A percentile compares a stretch with the other conserved stretches of the same genome.
Conservation (phyloP, 1,284 basidiomycete genomes). For the Xerocomus amazonicus region DNA sequence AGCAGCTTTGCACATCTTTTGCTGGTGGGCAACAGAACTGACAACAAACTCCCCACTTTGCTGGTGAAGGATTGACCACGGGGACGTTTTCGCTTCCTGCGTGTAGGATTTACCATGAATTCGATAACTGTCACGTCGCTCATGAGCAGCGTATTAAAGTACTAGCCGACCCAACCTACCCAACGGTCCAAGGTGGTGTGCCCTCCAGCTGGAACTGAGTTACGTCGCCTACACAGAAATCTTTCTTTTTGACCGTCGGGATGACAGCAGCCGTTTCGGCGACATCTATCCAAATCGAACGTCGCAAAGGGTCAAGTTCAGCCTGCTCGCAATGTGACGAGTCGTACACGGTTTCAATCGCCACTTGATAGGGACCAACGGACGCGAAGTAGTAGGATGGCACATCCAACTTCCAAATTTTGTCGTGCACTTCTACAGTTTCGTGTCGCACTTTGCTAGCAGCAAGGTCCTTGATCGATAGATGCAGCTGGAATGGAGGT, state of each 20-base stretch:
- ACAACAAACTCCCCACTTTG: slow-evolving; percentile 80
- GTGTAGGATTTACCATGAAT: slow-evolving; percentile 75
- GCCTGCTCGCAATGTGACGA: slow-evolving; percentile 77
- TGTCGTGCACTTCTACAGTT: slow-evolving; percentile 55
- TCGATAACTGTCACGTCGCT: slow-evolving; percentile 56
- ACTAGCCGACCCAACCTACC: slow-evolving; percentile 43
- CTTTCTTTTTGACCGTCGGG: slow-evolving; percentile 71
- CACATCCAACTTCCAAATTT: slow-evolving; percentile 74
- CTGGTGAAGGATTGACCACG: slow-evolving; percentile 82
- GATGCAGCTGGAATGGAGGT: slow-evolving; percentile 81
- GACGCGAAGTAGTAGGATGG: slow-evolving; percentile 71
- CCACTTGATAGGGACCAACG: slow-evolving; percentile 78
- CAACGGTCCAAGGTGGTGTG: slow-evolving; percentile 92
- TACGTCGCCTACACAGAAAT: slow-evolving; percentile 90
- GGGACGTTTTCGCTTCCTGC: slow-evolving; percentile 73
- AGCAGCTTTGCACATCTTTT: slow-evolving; percentile 81
- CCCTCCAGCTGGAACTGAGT: slow-evolving; percentile 93
- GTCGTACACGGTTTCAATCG: slow-evolving; percentile 74
- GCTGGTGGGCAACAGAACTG: slow-evolving; percentile 85
- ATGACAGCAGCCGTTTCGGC: slow-evolving; percentile 93
- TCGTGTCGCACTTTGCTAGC: slow-evolving; percentile 61
- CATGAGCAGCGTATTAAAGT: slow-evolving; percentile 1
- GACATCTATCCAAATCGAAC: slow-evolving; percentile 79
- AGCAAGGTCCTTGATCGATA: slow-evolving; percentile 75
- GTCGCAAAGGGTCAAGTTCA: slow-evolving; percentile 58